Conservation (phyloP, 306 rosid species). For the Comarum palustre region DNA sequence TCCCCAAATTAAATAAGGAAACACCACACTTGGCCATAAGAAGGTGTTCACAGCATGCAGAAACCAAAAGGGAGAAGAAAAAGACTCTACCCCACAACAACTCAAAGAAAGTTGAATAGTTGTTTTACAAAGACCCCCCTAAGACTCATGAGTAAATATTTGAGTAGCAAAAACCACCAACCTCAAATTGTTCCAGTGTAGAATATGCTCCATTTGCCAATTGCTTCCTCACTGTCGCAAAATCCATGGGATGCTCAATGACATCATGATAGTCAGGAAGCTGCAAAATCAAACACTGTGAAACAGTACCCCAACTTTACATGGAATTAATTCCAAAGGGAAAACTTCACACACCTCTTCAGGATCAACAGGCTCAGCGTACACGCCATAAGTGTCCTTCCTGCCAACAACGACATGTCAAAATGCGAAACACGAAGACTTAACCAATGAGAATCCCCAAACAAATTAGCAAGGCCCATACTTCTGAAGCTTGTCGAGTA, state of each 20-base stretch:
- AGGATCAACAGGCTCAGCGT: constrained; percentile 97
- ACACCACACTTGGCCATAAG: background rate
- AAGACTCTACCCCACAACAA: background rate
- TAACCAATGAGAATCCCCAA: background rate
- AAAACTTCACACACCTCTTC: constrained; percentile 64
- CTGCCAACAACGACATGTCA: constrained; percentile 57
- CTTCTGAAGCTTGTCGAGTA: constrained; percentile 96
- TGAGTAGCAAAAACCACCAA: constrained; percentile 32
- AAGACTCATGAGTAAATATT: background rate
- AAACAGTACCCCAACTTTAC: constrained; percentile 20
- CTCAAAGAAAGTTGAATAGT: background rate
- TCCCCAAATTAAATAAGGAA: background rate
- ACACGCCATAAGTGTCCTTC: constrained; percentile 94
- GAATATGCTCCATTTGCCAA: constrained; percentile 70
- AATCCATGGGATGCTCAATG: constrained; percentile 95
- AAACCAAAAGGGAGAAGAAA: constrained; percentile 1
- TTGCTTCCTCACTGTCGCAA: constrained; percentile 81
- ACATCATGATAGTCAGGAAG: constrained; percentile 96
- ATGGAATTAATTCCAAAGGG: background rate
- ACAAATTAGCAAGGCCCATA: constrained; percentile 32
- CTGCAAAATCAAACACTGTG: constrained; percentile 44
- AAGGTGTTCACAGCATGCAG: background rate
- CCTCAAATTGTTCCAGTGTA: constrained; percentile 88
- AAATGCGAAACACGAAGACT: constrained; percentile 15
- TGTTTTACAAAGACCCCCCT: background rate